Base-by-base conservation (phyloP, 2,329 filamentous ascomycete species). In the Talaromyces sp. region DNA sequence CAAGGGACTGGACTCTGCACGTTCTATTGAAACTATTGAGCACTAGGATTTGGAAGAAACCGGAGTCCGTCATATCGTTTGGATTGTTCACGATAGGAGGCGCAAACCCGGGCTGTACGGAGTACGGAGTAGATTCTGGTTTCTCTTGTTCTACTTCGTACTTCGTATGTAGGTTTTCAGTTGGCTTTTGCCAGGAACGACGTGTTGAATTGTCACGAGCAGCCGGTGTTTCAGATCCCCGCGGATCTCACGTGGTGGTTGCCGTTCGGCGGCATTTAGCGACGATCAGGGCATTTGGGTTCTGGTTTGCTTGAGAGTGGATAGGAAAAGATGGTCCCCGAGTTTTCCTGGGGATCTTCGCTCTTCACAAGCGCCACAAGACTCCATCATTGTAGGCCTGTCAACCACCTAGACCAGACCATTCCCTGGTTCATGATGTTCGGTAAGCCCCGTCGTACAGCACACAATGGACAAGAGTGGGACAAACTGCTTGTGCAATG, bases 151-250 rank as follows among this genome's bases (percentile, higher is more conserved):
- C n/a, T n/a, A n/a, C 11, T 35, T 14, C n/a, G 5, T 13, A 6
- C 32, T 35, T 11, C 14, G 11, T 35, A 35, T 5, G 11, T 16
- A 17, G 20, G 17, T 36, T 27, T 13, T 10, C 24, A 30, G 17
- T 35, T 33, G 9, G 30, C 30, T 36, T 8, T 33, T 16, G 29
- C 13, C 20, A 33, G 44, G 32, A 36, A 29, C 22, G 27, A 27
- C 22, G 22, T 19, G 39, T 19, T 43, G 24, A 40, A 11, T 32
- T 20, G 36, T 55, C 47, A 57, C 36, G 24, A 56, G 36, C 40
- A 46, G 37, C 52, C 54, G 46, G 51, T 52, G 58, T 62, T 59
- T 64, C 56, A 62, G 56, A 62, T 61, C 49, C 56, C 54, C 61
- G 52, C 54, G 56, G 49, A 62, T 58, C 58, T 61, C 60, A 60